Base-by-base conservation (phyloP, 2,329 filamentous ascomycete genomes). In the Stachybotrys elegans region DNA sequence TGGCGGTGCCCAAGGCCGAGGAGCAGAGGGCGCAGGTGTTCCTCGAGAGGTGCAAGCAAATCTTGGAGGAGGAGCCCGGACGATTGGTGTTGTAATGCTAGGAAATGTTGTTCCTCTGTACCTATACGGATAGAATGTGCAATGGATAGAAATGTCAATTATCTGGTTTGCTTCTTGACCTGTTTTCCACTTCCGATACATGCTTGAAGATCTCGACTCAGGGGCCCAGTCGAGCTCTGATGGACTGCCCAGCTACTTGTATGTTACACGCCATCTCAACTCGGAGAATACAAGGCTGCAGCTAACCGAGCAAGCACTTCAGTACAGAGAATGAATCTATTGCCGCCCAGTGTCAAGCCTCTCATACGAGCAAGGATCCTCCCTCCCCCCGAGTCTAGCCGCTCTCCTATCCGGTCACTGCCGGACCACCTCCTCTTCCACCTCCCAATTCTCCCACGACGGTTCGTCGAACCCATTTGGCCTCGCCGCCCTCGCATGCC, bases 21-120 rank as follows among this genome's bases (percentile, higher is more conserved):
- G 86, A 91, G 76, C 80, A 83, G 70, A 77, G 90, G 56, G 93
- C 88, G 13, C 76, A 79, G 58, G 75, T 84, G 11, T 98, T 96
- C 70, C 67, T 98, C 51, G 85, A 92, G 68, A 81, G 88, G 55
- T 79, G 96, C 59, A 96, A 95, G 80, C 70, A 76, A 37, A 83
- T 92, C 21, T 67, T 98, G 54, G 88, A 94, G 67, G 75, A 80
- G 51, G 86, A 93, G 66, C 88, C 89, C 13, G 88, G 83, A 25
- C 76, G 83, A 56, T 67, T 95, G 58, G 79, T 94, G 39, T 58
- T 83, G 61, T 83, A 65, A 73, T 43, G 17, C 37, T 47, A 47
- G 41, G 46, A 51, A 40, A 22, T 17, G 20, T 43, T 48, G 52
- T 46, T 46, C 55, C 53, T 48, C 48, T 61, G 61, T 62, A 63